Base-by-base conservation (phyloP, 441 rosid genomes). In the Adansonia madagascariensis region DNA sequence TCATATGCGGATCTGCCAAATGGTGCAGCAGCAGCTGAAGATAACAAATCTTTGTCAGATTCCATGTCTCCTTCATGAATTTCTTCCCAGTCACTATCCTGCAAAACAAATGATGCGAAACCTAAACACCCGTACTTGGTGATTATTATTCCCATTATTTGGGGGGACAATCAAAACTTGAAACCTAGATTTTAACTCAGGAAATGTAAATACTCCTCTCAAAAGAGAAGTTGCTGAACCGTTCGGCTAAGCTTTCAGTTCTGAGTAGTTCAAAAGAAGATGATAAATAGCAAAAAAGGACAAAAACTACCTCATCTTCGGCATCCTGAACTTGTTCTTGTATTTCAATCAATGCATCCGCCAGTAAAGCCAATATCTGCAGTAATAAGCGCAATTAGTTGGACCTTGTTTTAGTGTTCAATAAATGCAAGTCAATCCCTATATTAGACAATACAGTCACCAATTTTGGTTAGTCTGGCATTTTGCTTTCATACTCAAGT, bases 21-120 rank as follows among this genome's bases (percentile, higher is more conserved):
- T 56, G 91, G 81, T 72, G 86, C 15, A 62, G 87, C 85, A 80
- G 83, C 86, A 64, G 88, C 75, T 12, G 97, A 82, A 68, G 70
- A 76, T 59, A 90, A 71, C 82, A 90, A 46, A 79, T 84, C 84
- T 70, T 82, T 81, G 65, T 84, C 90, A 65, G 82, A 81, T 77
- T 86, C 92, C 53, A n/a, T 79, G n/a, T 83, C 91, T 73, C 75
- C 91, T 75, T 83, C 91, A 77, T 85, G 82, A 80, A 86, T 84
- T 82, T 95, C 98, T 85, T 93, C 98, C 98, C 97, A 95, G 77
- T 90, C 97, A n/a, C 89, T 88, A 79, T 88, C 95, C 91, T 88
- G 90, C 78, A 68, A 79, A 49, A 73, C 62, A 63, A 71, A 70
- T 24, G 39, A 62, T 12, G 76, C 44, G 73, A 65, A 44, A 47